These are phyloP conservation scores for Pistacia atlantica DNA, from an alignment of 345 rosid genomes.

Conservation along the genomic window DNA sequence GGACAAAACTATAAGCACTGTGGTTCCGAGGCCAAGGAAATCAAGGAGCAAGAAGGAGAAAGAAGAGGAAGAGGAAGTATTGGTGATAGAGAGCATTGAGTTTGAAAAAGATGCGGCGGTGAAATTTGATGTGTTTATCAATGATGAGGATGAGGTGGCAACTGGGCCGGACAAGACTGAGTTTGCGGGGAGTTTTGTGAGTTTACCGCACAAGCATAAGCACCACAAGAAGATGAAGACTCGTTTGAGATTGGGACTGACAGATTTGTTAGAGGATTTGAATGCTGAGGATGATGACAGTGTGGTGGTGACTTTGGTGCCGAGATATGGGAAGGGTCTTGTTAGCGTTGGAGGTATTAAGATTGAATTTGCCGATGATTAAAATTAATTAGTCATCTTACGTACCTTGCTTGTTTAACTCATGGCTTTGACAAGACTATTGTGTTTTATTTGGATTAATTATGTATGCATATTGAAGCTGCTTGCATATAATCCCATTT, in stretches of 20 bases:
- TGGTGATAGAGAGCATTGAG: slow-evolving; percentile 47
- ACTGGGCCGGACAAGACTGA: slow-evolving; percentile 42
- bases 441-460: neutral
- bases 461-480: no score
- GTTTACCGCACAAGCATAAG: slow-evolving; percentile 50
- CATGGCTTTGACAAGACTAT: neutral
- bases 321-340: slow-evolving; percentile 30
- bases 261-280: slow-evolving; percentile 57
- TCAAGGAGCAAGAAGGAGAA: slow-evolving; percentile 51
- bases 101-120: slow-evolving; percentile 36
- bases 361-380: slow-evolving; percentile 38
- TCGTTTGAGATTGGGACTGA: slow-evolving; percentile 39
- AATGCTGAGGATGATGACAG: slow-evolving; percentile 52
- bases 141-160: slow-evolving; percentile 38
- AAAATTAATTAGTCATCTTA: neutral
- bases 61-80: slow-evolving; percentile 57
- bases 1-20: slow-evolving; percentile 29
- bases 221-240: slow-evolving; percentile 46
- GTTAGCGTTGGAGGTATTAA: slow-evolving; percentile 42
- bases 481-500: no score
- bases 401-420: neutral
- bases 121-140: slow-evolving; percentile 60
- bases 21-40: slow-evolving; percentile 50
- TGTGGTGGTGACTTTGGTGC: slow-evolving; percentile 52
- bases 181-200: slow-evolving; percentile 65